phyloP scores from a whole-genome alignment of 192 early-diverging fungal species.

The Coemansia furcata region DNA sequence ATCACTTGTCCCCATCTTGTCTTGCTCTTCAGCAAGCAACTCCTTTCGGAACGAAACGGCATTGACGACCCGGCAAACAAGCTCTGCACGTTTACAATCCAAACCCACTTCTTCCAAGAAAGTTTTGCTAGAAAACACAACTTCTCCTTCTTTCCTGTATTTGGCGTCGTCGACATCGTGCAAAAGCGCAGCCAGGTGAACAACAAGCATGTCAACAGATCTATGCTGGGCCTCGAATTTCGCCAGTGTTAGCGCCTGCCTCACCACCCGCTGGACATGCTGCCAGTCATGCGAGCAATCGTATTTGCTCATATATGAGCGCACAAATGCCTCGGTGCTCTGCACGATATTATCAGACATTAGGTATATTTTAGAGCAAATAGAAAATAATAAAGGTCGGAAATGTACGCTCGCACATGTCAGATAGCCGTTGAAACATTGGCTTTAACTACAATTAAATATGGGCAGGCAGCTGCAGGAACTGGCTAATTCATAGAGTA shows the following conservation, averaged over 20 bases:
- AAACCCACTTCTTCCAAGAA: constrained; percentile 54
- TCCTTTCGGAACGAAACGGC: constrained; percentile 68
- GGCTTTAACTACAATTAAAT: neutral
- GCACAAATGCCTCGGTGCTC: constrained; percentile 56
- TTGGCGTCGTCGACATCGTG: constrained; percentile 73
- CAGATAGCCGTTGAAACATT: too few relatives aligned
- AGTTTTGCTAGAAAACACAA: constrained; percentile 46
- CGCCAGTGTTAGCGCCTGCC: constrained; percentile 51
- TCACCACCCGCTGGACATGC: constrained; percentile 66
- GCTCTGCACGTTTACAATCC: constrained; percentile 41
- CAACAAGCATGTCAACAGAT: constrained; percentile 55
- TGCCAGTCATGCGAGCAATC: constrained; percentile 71
- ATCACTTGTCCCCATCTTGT: constrained; percentile 17
- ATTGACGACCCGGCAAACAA: constrained; percentile 59
- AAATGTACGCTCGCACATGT: neutral
- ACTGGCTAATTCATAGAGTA: neutral
- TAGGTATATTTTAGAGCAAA: neutral
- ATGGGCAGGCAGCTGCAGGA: neutral
- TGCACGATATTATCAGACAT: too few relatives aligned
- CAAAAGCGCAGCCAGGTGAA: constrained; percentile 65
- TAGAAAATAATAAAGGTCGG: neutral
- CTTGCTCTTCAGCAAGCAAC: constrained; percentile 50
- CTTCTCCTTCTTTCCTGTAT: constrained; percentile 51
- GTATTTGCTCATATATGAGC: constrained; percentile 61
- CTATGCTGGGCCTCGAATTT: constrained; percentile 24